Base-by-base conservation (phyloP, 106 monocot species). In the Agapanthus africanus region DNA sequence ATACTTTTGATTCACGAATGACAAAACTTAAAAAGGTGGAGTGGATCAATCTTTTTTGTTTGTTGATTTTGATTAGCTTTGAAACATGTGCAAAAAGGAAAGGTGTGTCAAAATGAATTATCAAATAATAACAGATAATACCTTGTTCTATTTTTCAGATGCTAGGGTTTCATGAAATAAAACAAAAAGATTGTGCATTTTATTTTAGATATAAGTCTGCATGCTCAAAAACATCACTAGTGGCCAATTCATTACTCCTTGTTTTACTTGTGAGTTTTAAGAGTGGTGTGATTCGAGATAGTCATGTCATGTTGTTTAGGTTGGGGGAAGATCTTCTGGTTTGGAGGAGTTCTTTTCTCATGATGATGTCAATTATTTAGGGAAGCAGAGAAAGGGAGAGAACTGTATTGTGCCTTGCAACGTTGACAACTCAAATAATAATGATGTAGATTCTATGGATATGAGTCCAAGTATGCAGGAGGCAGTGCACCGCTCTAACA, bases 381-480 rank as follows among this genome's bases (percentile, higher is more conserved):
- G 70, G 39, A 83, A 80, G 65, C 85, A 83, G 34, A 86, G 59
- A 71, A 32, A 57, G 23, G 47, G 56, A 26, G 83, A 71, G 56
- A 70, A 37, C 16, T 35, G 77, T 68, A 34, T 76, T 70, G 37
- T 72, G 31, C 67, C 68, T 37, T 62, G 74, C 56, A 67, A 76
- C 42, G 35, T 66, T 22, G 69, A 76, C 11, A 72, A 47, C 54
- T 62, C 61, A 56, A 42, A 57, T n/a, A 73, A 74, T 19, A 46
- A 36, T n/a, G 82, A 82, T 66, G 41, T 65, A 40, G 78, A 84
- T 59, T 77, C 78, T 54, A 47, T 69, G 61, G 87, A 91, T 62
- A 81, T 95, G 88, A 74, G 83, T 16, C 75, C 71, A 7, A 81
- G 86, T 70, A 84, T 95, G 82, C 91, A 95, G 54, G 95, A 89